Percentiles rank a stretch among this genome's conserved stretches.
phyloP scores from a whole-genome alignment of 2,329 filamentous ascomycete genomes.

The Acrocalymma vagum region DNA sequence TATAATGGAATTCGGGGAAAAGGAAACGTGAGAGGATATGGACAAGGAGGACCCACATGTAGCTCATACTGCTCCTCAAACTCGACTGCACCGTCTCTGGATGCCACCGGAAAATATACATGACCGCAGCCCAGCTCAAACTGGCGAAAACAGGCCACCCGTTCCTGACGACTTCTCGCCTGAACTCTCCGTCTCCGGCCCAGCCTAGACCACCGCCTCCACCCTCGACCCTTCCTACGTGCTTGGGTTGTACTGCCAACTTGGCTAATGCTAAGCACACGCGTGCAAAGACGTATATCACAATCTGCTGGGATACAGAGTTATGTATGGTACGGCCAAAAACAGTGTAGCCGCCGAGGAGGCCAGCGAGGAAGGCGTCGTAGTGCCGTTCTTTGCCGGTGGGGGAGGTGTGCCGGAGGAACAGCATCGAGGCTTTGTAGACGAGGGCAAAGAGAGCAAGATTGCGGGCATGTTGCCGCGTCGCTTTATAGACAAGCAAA shows the following conservation, averaged over 20 bases:
- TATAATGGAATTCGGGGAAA: neutral
- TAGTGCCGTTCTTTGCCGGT: constrained; percentile 71
- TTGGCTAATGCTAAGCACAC: constrained; percentile 86
- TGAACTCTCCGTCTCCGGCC: constrained; percentile 46
- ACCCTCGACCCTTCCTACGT: constrained; percentile 48
- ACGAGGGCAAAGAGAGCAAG: constrained; percentile 89
- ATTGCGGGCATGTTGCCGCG: constrained; percentile 88
- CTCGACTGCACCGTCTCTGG: constrained; percentile 91
- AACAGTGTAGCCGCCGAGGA: constrained; percentile 90
- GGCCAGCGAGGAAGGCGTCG: constrained; percentile 86
- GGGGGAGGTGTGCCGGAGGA: constrained; percentile 67
- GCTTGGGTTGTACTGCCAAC: constrained; percentile 73
- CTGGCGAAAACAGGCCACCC: constrained; percentile 95
- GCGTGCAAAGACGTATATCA: constrained; percentile 96
- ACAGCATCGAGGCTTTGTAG: constrained; percentile 85
- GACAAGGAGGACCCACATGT: constrained; percentile 74
- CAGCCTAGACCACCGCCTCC: constrained; percentile 48
- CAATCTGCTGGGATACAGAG: constrained; percentile 93
- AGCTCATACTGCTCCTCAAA: constrained; percentile 93
- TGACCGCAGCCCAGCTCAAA: constrained; percentile 89
- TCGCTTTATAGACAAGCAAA: constrained; percentile 81
- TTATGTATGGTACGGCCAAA: constrained; percentile 84
- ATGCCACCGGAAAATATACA: constrained; percentile 94
- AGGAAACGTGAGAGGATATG: neutral
- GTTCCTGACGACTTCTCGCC: constrained; percentile 59